These are phyloP conservation scores for apple (Malus domestica) DNA, from an alignment of 306 rosid species.

Conservation along the genomic window ASM211411v1 NC_041801.1:7214501-7215000, in stretches of 20 bases:
- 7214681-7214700: constrained; percentile 83
- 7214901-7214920: constrained; percentile 85
- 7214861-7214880: constrained; percentile 72
- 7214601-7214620: constrained; percentile 63
- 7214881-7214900: constrained; percentile 70
- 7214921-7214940: constrained; percentile 93
- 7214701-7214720: constrained; percentile 89
- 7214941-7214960: constrained; percentile 92
- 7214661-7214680: constrained; percentile 84
- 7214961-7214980: constrained; percentile 86
- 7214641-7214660: constrained; percentile 80
- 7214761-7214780: constrained; percentile 65
- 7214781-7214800: constrained; percentile 15
- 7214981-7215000: constrained; percentile 34
- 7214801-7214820: neutral
- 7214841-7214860: neutral
- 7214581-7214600: constrained; percentile 50
- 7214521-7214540: constrained; percentile 43
- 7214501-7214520: constrained; percentile 2
- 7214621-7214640: constrained; percentile 39
- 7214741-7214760: constrained; percentile 59
- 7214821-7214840: neutral
- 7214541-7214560: constrained; percentile 28
- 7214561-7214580: constrained; percentile 37
- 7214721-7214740: constrained; percentile 47